Percentiles rank a stretch among this genome's conserved stretches.
Conservation (phyloP, 2,329 filamentous ascomycete species). For the Stemphylium beticola region DNA sequence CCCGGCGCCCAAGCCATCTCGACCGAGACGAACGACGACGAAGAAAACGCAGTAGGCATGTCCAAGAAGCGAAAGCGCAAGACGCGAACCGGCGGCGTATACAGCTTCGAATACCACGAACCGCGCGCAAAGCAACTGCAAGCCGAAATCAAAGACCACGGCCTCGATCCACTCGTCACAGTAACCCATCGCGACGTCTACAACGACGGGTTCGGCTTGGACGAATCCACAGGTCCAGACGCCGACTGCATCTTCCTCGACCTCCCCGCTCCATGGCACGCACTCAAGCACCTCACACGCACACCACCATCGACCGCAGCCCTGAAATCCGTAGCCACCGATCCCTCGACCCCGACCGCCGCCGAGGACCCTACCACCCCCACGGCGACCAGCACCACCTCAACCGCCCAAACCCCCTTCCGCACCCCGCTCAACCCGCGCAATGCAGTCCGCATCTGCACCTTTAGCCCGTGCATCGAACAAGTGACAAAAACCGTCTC, state of each 20-base stretch:
- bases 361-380: conserved; percentile 1
- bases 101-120: conserved; percentile 83
- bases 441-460: conserved; percentile 81
- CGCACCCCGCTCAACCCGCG: conserved; percentile 70
- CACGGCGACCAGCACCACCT: conserved; percentile 6
- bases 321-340: conserved; percentile 34
- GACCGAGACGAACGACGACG: conserved; percentile 16
- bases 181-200: conserved; percentile 83
- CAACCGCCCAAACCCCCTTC: conserved; percentile 26
- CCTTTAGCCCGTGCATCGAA: conserved; percentile 96
- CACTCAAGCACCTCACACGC: conserved; percentile 75
- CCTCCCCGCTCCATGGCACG: conserved; percentile 80
- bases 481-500: conserved; percentile 89
- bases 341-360: conserved; percentile 52
- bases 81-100: conserved; percentile 68
- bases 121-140: conserved; percentile 72
- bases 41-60: conserved; percentile 41
- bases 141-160: conserved; percentile 72
- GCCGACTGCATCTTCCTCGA: conserved; percentile 80
- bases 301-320: conserved; percentile 38
- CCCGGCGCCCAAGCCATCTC: conserved; percentile 46
- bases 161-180: conserved; percentile 68
- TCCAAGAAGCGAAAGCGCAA: conserved; percentile 39
- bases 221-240: conserved; percentile 29
- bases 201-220: conserved; percentile 71